Evolutionary conservation across 352 stramenopile species (phyloP).

Genomic region (Pythium phragmiticola): DNA sequence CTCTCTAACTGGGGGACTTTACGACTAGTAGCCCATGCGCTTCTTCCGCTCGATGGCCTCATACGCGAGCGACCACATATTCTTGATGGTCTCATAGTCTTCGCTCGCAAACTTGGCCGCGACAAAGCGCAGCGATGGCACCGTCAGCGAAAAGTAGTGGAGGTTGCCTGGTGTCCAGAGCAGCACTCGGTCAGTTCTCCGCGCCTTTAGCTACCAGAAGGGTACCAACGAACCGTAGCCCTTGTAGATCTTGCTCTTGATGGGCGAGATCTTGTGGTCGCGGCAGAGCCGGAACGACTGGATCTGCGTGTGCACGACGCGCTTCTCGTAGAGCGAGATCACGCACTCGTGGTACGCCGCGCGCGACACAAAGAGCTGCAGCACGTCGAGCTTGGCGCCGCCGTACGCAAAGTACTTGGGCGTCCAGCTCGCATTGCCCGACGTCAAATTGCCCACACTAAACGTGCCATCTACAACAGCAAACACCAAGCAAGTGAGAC

Average conservation of each 20-base stretch:
- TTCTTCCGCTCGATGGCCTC: slow-evolving; percentile 85
- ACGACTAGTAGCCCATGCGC: slow-evolving; percentile 46
- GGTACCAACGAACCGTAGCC: slow-evolving; percentile 47
- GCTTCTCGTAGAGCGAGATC: slow-evolving; percentile 85
- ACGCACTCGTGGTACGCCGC: slow-evolving; percentile 84
- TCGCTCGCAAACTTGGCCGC: slow-evolving; percentile 84
- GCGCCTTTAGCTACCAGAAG: background rate
- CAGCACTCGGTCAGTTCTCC: background rate
- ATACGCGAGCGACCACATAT: slow-evolving; percentile 78
- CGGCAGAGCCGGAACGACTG: slow-evolving; percentile 79
- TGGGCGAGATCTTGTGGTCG: slow-evolving; percentile 84
- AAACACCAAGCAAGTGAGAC: slow-evolving; percentile 20
- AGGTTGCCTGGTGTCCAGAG: slow-evolving; percentile 49
- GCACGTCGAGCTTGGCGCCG: slow-evolving; percentile 75
- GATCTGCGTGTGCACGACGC: slow-evolving; percentile 77
- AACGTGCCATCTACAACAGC: slow-evolving; percentile 68
- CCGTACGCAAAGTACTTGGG: slow-evolving; percentile 84
- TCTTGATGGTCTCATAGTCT: slow-evolving; percentile 81
- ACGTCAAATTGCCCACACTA: slow-evolving; percentile 78
- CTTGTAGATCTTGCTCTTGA: slow-evolving; percentile 90
- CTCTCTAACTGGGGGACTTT: background rate
- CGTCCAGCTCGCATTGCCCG: slow-evolving; percentile 71
- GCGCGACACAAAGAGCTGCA: slow-evolving; percentile 83
- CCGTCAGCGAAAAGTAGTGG: slow-evolving; percentile 82
- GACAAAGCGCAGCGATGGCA: slow-evolving; percentile 79